Conservation (phyloP, 176 grass and related monocot species). For the Bonia amplexicaulis region DNA sequence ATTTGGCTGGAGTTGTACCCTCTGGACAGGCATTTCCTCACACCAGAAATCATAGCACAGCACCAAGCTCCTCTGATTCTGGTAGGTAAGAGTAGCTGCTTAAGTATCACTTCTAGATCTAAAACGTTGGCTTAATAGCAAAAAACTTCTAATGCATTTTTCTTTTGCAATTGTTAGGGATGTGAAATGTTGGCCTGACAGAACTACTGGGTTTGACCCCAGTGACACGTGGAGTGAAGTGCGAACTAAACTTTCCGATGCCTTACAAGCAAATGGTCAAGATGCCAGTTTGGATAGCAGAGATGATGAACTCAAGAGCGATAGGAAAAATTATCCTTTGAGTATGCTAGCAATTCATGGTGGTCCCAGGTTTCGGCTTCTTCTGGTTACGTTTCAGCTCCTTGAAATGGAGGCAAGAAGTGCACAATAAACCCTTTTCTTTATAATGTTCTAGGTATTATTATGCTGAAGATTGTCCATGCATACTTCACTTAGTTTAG, state of each 20-base stretch:
- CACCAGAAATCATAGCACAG: constrained; percentile 23
- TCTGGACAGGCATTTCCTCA: constrained; percentile 18
- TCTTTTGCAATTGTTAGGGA: constrained; percentile 29
- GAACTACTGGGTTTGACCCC: constrained; percentile 18
- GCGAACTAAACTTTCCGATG: constrained; percentile 64
- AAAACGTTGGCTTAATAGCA: neutral
- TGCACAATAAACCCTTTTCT: constrained; percentile 20
- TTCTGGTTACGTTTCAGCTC: constrained; percentile 59
- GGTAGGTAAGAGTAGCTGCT: constrained; percentile 91
- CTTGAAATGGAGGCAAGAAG: constrained; percentile 80
- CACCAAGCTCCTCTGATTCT: constrained; percentile 44
- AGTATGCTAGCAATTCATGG: constrained; percentile 83
- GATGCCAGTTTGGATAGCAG: constrained; percentile 11
- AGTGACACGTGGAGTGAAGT: constrained; percentile 54
- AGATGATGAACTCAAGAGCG: constrained; percentile 31
- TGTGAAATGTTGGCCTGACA: constrained; percentile 22
- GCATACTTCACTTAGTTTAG: constrained; percentile 23
- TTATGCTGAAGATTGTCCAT: constrained; percentile 6
- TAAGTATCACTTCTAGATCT: constrained; percentile 25
- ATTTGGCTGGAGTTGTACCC: constrained; percentile 77
- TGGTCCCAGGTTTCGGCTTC: constrained; percentile 67
- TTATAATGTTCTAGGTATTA: constrained; percentile 1
- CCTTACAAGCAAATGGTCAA: constrained; percentile 56
- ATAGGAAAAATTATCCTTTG: constrained; percentile 65
- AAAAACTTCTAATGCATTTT: neutral